Conservation (phyloP, 1,284 basidiomycete genomes). For the Golubevia sp. region DNA sequence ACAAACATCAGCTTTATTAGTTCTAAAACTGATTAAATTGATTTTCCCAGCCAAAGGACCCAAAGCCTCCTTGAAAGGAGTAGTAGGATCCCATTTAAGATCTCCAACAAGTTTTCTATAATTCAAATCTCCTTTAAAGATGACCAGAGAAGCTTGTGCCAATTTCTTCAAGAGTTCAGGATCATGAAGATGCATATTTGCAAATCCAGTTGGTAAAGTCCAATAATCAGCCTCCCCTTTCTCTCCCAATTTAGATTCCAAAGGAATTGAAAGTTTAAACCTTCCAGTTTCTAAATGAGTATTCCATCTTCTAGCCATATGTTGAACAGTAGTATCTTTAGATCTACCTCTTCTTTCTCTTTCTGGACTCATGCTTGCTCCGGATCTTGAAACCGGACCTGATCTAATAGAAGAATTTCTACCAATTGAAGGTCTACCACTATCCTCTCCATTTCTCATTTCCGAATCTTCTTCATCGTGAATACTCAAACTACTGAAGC, state of each 20-base stretch:
- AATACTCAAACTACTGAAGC: too few species aligned
- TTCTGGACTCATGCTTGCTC: too few species aligned
- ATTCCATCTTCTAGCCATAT: conserved; percentile 46
- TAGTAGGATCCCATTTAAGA: conserved; percentile 40
- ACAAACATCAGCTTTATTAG: conserved; percentile 56
- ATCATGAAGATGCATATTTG: conserved; percentile 9
- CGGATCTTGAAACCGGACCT: too few species aligned
- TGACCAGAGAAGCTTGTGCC: conserved; percentile 33
- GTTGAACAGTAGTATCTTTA: conserved; percentile 25
- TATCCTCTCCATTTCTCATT: too few species aligned
- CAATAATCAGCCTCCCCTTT: conserved; percentile 34
- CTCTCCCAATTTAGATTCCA: conserved; percentile 33
- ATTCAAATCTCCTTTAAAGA: conserved; percentile 50
- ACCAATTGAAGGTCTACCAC: too few species aligned
- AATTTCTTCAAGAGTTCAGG: conserved; percentile 38
- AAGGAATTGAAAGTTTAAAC: conserved; percentile 37
- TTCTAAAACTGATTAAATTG: conserved; percentile 43
- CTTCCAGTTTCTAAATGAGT: conserved; percentile 35
- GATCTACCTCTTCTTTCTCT: too few species aligned
- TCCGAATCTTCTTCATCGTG: too few species aligned
- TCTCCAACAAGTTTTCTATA: conserved; percentile 56
- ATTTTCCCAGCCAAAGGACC: conserved; percentile 44
- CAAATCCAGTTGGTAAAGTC: conserved; percentile 38
- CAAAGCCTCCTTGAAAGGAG: conserved; percentile 42
- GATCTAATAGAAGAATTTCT: too few species aligned